A percentile compares a stretch with the other conserved stretches of the same genome.
These are phyloP conservation scores for Adansonia digitata DNA, from an alignment of 345 rosid species.

Conservation along the genomic window DNA sequence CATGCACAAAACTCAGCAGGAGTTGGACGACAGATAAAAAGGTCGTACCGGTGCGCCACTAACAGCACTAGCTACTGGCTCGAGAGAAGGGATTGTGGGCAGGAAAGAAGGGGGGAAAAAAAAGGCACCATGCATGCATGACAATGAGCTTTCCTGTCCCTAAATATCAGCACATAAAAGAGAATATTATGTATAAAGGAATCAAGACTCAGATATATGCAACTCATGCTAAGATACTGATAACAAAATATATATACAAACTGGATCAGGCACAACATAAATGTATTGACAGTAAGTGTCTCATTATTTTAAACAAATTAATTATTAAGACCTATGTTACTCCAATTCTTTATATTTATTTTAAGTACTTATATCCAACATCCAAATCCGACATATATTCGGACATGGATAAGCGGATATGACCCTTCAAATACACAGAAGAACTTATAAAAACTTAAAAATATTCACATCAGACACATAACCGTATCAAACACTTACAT, in stretches of 20 bases:
- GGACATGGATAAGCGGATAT: no score
- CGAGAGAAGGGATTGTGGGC: neutral
- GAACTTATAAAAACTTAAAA: no score
- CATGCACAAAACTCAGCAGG: neutral
- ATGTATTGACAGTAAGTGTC: neutral
- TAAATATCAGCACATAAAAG: neutral
- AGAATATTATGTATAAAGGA: neutral
- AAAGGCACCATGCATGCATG: slow-evolving; percentile 13
- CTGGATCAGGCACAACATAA: neutral
- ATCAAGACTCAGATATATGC: neutral
- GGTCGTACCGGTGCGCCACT: slow-evolving; percentile 8
- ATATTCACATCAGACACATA: no score
- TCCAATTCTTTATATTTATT: no score
- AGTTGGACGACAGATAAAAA: neutral
- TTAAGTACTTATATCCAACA: no score
- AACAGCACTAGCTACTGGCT: neutral
- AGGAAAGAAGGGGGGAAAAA: neutral
- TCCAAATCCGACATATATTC: no score
- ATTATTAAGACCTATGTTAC: no score
- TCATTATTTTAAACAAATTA: slow-evolving; percentile 1
- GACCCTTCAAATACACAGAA: no score
- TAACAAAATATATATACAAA: neutral
- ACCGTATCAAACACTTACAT: no score
- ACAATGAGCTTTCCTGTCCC: slow-evolving; percentile 4
- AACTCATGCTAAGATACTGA: neutral